Base-by-base conservation (phyloP, 192 early-diverging fungal species). In the Allomyces macrogynus region DNA sequence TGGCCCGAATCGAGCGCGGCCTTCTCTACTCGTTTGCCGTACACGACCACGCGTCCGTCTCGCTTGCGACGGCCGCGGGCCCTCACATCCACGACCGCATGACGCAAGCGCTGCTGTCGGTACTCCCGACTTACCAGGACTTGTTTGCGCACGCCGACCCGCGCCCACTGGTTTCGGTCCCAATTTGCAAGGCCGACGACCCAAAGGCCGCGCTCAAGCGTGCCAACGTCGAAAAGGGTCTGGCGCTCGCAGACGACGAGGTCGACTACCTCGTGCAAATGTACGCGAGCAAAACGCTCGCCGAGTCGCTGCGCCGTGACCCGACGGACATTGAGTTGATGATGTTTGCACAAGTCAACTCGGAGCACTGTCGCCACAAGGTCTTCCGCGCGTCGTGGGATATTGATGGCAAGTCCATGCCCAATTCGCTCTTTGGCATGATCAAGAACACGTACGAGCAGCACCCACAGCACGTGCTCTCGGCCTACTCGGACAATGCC, bases 261-360 rank as follows among this genome's bases (percentile, higher is more conserved):
- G 95, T 98, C 64, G 89, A 89, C 68, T 98, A 99, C 69, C 77
- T 99, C 61, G 87, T 91, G 5, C 49, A 57, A n/a, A n/a, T n/a
- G 49, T 57, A 57, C 49, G 78, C 83, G 10, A 88, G 89, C 18
- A 96, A 93, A 63, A 70, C 81, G 63, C 70, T 64, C 20, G 61
- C 62, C 16, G 69, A 74, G 22, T 73, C 67, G 42, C 77, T 88
- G 10, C 74, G 67, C 43, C 83, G 92, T 60, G 88, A 93, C 69
- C 95, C 95, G n/a, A 99, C 97, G 3, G 95, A 99, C 72, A 90
- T 90, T 0, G 95, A 98, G 78, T 80, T 99, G 44, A 93, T 99
- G 81, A 99, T 99, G 97, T 99, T 99, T 87, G 95, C 95, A 43
- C 97, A 99, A 73, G 97, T 99, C 69, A 98, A 99, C 78, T 96